A percentile compares a stretch with the other conserved stretches of the same genome.
These are phyloP conservation scores for Lenwebbia sp. DNA, from an alignment of 345 rosid species.

Conservation along the genomic window DNA sequence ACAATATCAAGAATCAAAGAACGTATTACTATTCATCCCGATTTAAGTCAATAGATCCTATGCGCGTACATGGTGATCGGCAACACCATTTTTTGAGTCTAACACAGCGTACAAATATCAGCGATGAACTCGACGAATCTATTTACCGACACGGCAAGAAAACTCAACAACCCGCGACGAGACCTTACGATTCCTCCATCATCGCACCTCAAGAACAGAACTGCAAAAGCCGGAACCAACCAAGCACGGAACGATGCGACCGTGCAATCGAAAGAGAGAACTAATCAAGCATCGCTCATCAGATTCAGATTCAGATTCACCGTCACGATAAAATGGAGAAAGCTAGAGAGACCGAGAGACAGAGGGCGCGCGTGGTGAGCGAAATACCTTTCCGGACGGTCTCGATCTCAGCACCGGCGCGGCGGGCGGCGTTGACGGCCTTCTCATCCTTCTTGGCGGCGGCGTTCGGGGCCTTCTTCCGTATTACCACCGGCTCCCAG, in stretches of 20 bases:
- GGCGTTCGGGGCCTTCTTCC: slow-evolving; percentile 30
- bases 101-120: background rate
- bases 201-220: background rate
- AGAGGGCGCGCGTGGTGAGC: background rate
- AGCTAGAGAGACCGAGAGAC: background rate
- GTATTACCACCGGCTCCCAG: slow-evolving; percentile 84
- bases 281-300: background rate
- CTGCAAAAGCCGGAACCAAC: background rate
- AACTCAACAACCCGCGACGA: background rate
- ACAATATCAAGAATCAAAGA: background rate
- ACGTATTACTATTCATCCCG: background rate
- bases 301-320: background rate
- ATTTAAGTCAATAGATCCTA: background rate
- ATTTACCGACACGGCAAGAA: background rate
- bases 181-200: background rate
- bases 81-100: background rate
- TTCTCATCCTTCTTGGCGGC: slow-evolving; percentile 67
- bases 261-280: background rate
- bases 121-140: background rate
- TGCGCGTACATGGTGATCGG: background rate
- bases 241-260: background rate
- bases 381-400: slow-evolving; percentile 43
- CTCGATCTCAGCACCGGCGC: slow-evolving; percentile 73
- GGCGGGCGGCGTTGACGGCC: slow-evolving; percentile 81
- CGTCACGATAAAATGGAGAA: background rate